phyloP scores from a whole-genome alignment of 2,329 filamentous ascomycete species.

The Orbilia javanica region DNA sequence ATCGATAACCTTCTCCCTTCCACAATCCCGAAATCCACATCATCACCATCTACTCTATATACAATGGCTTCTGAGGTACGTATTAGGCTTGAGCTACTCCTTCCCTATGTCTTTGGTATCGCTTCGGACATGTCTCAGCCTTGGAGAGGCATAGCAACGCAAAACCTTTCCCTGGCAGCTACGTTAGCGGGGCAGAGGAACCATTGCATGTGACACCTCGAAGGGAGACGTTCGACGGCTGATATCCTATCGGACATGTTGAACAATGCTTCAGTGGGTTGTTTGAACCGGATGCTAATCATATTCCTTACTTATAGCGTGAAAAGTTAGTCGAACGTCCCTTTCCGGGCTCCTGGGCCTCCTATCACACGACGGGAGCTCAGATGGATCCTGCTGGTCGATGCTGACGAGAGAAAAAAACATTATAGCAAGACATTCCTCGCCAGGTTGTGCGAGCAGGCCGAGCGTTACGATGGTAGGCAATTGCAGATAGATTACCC shows the following conservation, averaged over 20 bases:
- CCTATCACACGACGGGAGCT: constrained; percentile 41
- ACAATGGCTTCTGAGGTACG: constrained; percentile 56
- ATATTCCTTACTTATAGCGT: constrained; percentile 70
- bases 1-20: constrained; percentile 48
- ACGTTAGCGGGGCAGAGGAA: constrained; percentile 42
- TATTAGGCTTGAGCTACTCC: constrained; percentile 9
- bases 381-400: constrained; percentile 54
- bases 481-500: neutral
- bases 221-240: constrained; percentile 13
- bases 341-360: constrained; percentile 53
- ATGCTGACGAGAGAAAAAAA: constrained; percentile 56
- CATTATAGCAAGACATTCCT: constrained; percentile 96
- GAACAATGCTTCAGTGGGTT: neutral
- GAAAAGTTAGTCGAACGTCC: constrained; percentile 72
- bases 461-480: constrained; percentile 93
- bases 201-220: constrained; percentile 56
- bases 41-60: constrained; percentile 34
- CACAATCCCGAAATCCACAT: constrained; percentile 21
- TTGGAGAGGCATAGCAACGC: constrained; percentile 38
- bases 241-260: neutral
- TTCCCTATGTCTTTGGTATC: constrained; percentile 3
- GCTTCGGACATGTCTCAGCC: constrained; percentile 2
- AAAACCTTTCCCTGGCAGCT: constrained; percentile 21
- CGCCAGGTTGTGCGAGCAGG: constrained; percentile 99
- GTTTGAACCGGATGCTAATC: constrained; percentile 64